Evolutionary conservation across 345 rosid genomes (phyloP).

Genomic region (Eucalyptus pumila): DNA sequence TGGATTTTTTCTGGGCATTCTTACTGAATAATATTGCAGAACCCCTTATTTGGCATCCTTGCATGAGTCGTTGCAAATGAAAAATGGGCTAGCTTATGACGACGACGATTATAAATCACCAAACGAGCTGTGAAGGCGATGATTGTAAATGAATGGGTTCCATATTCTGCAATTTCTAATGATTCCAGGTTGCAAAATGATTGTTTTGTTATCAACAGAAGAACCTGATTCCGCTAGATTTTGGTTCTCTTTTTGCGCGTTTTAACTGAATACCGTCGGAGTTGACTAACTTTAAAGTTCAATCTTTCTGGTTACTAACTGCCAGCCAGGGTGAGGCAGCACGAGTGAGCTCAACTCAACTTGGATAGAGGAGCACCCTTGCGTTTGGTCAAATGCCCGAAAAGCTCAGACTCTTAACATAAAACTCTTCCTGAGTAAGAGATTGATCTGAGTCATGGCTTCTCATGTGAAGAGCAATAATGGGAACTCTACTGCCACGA

Average conservation of each 20-base stretch:
- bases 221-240: background rate
- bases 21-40: too few species aligned
- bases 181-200: background rate
- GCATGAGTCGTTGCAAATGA: accelerated
- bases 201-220: background rate
- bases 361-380: background rate
- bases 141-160: too few species aligned
- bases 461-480: background rate
- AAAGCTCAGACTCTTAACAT: background rate
- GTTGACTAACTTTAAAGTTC: background rate
- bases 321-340: background rate
- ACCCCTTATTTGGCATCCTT: too few species aligned
- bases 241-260: background rate
- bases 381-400: background rate
- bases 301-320: background rate
- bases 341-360: background rate
- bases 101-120: too few species aligned
- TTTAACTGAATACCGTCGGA: background rate
- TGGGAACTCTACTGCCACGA: slow-evolving; percentile 11
- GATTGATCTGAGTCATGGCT: background rate
- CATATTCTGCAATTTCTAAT: background rate
- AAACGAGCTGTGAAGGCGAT: too few species aligned
- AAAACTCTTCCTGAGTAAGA: background rate
- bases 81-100: too few species aligned
- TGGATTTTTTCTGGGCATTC: too few species aligned